phyloP scores from a whole-genome alignment of 2,329 filamentous ascomycete species.

The Penicillium concentricum region DNA sequence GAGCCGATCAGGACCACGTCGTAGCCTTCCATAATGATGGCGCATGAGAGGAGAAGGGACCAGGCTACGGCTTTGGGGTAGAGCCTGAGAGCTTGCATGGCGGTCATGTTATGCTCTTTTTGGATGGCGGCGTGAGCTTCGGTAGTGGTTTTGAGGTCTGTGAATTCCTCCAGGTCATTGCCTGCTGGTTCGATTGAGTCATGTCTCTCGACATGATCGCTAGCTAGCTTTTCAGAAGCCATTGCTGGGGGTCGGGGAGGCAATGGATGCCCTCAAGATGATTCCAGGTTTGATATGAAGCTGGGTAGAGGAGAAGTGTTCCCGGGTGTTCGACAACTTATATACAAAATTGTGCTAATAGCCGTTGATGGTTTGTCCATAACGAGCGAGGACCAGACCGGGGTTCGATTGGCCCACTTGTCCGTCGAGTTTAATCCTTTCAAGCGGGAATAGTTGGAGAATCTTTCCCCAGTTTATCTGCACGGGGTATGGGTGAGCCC shows the following conservation, averaged over 20 bases:
- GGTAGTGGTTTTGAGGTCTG: slow-evolving; percentile 3
- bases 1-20: slow-evolving; percentile 37
- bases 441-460: not conserved
- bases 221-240: slow-evolving; percentile 6
- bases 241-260: not conserved
- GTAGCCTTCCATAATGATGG: slow-evolving; percentile 45
- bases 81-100: slow-evolving; percentile 29
- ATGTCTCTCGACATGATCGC: slow-evolving; percentile 2
- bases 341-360: not conserved
- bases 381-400: not conserved
- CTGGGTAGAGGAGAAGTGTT: not conserved
- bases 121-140: slow-evolving; percentile 30
- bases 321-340: not conserved
- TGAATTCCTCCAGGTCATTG: slow-evolving; percentile 26
- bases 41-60: slow-evolving; percentile 38
- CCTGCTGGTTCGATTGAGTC: not conserved
- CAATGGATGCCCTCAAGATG: not conserved
- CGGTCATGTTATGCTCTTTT: slow-evolving; percentile 37
- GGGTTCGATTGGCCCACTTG: slow-evolving; percentile 4
- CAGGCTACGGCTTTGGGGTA: slow-evolving; percentile 40
- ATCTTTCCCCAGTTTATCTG: slow-evolving; percentile 1
- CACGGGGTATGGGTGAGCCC: not conserved
- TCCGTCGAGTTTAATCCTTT: not conserved
- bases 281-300: not conserved
- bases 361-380: not conserved